phyloP scores from a whole-genome alignment of 1,284 basidiomycete genomes.

The Papiliotrema flavescens region DNA sequence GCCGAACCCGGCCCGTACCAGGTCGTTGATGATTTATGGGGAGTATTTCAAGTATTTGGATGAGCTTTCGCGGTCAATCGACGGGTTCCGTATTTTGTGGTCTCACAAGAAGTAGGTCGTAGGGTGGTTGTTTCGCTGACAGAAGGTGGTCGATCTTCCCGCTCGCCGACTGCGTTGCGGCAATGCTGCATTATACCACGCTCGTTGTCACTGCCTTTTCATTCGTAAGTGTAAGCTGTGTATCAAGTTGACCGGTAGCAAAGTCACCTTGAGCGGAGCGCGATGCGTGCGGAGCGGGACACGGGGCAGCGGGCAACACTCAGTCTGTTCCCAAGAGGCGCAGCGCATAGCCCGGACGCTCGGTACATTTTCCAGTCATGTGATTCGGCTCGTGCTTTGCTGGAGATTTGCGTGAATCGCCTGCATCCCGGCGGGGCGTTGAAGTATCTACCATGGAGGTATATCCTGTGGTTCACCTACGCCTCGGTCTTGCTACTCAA shows the following conservation, averaged over 20 bases:
- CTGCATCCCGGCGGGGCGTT: slow-evolving; percentile 45
- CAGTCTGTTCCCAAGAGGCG: slow-evolving; percentile 43
- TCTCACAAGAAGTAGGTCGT: slow-evolving; percentile 31
- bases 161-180: slow-evolving; percentile 39
- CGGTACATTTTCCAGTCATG: slow-evolving; percentile 47
- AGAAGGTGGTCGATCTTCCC: slow-evolving; percentile 38
- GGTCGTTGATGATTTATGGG: slow-evolving; percentile 40
- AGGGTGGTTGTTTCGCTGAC: not conserved
- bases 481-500: slow-evolving; percentile 43
- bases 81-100: slow-evolving; percentile 46
- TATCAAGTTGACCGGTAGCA: slow-evolving; percentile 27
- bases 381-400: slow-evolving; percentile 43
- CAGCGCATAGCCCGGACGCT: slow-evolving; percentile 44
- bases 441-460: slow-evolving; percentile 44
- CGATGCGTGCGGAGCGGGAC: slow-evolving; percentile 42
- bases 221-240: slow-evolving; percentile 32
- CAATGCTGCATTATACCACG: slow-evolving; percentile 44
- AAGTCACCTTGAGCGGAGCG: slow-evolving; percentile 48
- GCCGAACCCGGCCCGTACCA: slow-evolving; percentile 42
- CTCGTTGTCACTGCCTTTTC: slow-evolving; percentile 49
- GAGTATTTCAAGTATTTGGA: slow-evolving; percentile 49
- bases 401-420: slow-evolving; percentile 46
- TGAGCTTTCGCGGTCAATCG: slow-evolving; percentile 42
- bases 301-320: slow-evolving; percentile 23
- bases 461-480: slow-evolving; percentile 48